These are phyloP conservation scores for Verticillium nonalfalfae DNA, from an alignment of 2,329 filamentous ascomycete genomes.

Conservation along the genomic window DNA sequence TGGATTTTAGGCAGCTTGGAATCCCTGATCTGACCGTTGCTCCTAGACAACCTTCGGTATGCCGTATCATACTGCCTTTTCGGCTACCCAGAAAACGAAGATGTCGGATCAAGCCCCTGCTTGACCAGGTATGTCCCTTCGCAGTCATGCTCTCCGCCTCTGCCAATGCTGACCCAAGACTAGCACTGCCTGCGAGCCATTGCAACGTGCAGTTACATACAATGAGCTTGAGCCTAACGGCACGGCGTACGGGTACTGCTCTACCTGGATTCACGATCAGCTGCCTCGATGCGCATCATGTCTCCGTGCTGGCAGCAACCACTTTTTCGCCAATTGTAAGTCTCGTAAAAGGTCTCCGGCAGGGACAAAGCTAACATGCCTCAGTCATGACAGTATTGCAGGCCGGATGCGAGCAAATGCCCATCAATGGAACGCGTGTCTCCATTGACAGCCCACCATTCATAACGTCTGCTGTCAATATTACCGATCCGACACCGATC, in stretches of 20 bases:
- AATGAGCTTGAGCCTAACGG: slow-evolving; percentile 39
- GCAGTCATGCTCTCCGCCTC: not conserved
- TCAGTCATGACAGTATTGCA: slow-evolving; percentile 43
- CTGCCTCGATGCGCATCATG: slow-evolving; percentile 41
- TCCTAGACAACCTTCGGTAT: slow-evolving; percentile 51
- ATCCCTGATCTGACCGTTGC: not conserved
- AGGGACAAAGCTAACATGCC: not conserved
- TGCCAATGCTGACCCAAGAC: not conserved
- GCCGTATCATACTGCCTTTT: slow-evolving; percentile 50
- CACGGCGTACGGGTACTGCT: slow-evolving; percentile 48
- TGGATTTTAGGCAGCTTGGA: too few relatives aligned
- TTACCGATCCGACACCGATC: slow-evolving; percentile 40
- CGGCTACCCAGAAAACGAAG: slow-evolving; percentile 35
- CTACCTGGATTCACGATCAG: slow-evolving; percentile 33
- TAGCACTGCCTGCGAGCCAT: slow-evolving; percentile 46
- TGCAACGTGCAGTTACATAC: slow-evolving; percentile 39
- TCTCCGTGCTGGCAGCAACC: slow-evolving; percentile 26
- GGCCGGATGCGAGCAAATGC: slow-evolving; percentile 49
- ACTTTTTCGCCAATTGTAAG: slow-evolving; percentile 49
- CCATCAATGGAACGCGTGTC: slow-evolving; percentile 37
- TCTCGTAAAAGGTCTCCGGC: slow-evolving; percentile 15
- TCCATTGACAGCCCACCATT: slow-evolving; percentile 47
- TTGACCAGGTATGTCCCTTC: slow-evolving; percentile 38
- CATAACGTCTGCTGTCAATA: slow-evolving; percentile 36
- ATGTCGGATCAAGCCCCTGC: slow-evolving; percentile 38